These are phyloP conservation scores for Ochetophila trinervis DNA, from an alignment of 306 rosid genomes.

Conservation along the genomic window DNA sequence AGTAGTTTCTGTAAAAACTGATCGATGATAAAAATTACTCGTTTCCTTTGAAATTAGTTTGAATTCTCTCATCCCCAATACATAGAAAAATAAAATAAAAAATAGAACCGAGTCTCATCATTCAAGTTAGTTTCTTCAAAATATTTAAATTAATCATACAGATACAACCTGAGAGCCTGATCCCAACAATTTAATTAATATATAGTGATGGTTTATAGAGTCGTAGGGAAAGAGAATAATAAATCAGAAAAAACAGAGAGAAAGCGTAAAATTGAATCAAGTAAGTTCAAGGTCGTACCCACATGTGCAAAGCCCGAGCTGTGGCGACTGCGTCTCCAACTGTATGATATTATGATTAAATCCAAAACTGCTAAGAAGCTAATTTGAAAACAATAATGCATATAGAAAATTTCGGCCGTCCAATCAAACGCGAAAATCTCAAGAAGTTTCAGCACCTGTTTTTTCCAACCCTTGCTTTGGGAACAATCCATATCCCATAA, in stretches of 20 bases:
- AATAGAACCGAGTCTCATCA: too few relatives aligned
- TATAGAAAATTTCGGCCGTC: conserved; percentile 41
- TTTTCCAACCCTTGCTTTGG: conserved; percentile 63
- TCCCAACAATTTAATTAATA: neutral
- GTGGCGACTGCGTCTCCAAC: conserved; percentile 60
- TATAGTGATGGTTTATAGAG: conserved; percentile 12
- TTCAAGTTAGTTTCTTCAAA: too few relatives aligned
- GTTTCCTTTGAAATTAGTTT: too few relatives aligned
- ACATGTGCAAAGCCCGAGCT: conserved; percentile 60
- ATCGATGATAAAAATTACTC: too few relatives aligned
- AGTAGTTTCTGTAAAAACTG: too few relatives aligned
- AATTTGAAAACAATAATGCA: conserved; percentile 35
- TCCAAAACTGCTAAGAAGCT: conserved; percentile 19
- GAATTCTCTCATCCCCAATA: too few relatives aligned
- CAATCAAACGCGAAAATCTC: conserved; percentile 66
- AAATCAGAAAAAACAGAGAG: conserved; percentile 39
- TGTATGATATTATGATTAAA: conserved; percentile 28
- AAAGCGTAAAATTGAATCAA: conserved; percentile 50
- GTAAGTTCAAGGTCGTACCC: conserved; percentile 30
- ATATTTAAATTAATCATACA: too few relatives aligned
- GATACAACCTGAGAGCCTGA: conserved; percentile 1
- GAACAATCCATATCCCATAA: conserved; percentile 57
- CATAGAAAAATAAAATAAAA: too few relatives aligned
- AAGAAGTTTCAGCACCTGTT: conserved; percentile 55
- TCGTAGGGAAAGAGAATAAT: conserved; percentile 15